Evolutionary conservation across 768 basidiomycete species (phyloP).

Genomic region (Sporobolomyces roseus): DNA sequence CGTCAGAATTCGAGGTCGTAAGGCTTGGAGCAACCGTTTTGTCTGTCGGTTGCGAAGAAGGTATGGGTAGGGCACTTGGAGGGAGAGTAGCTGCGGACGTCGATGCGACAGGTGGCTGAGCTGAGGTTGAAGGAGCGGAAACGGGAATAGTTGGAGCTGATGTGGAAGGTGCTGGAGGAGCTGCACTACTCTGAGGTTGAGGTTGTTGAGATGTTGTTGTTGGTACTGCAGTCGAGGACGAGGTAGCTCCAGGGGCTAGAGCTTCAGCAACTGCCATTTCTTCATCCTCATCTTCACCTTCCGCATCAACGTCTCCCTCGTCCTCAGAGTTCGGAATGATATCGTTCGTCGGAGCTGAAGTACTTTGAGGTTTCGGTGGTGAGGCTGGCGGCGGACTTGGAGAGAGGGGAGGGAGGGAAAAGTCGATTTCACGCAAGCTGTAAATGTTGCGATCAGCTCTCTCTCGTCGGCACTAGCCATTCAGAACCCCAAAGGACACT

Average conservation of each 20-base stretch:
- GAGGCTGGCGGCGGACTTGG: constrained; percentile 12
- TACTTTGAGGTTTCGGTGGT: background rate
- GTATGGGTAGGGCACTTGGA: background rate
- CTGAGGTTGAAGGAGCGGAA: background rate
- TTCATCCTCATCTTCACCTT: constrained; percentile 34
- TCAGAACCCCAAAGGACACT: background rate
- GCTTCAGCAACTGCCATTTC: constrained; percentile 23
- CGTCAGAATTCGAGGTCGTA: too few species aligned
- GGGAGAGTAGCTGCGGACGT: background rate
- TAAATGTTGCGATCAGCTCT: background rate
- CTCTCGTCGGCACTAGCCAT: background rate
- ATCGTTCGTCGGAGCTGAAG: background rate
- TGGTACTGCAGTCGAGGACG: background rate
- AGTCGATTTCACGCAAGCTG: constrained; percentile 29
- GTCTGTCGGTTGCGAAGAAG: background rate
- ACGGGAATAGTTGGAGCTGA: background rate
- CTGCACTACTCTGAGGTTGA: background rate
- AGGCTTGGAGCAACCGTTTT: too few species aligned
- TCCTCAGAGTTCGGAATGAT: background rate
- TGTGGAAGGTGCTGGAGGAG: background rate
- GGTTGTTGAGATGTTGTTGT: background rate
- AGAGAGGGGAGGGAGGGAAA: constrained; percentile 25
- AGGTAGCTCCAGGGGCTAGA: constrained; percentile 12
- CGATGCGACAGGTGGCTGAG: background rate
- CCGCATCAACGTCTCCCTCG: constrained; percentile 26